Evolutionary conservation across 2,329 filamentous ascomycete species (phyloP), one percentile per base, ranked within the genome.

Genomic region (Elsinoe batatas): DNA sequence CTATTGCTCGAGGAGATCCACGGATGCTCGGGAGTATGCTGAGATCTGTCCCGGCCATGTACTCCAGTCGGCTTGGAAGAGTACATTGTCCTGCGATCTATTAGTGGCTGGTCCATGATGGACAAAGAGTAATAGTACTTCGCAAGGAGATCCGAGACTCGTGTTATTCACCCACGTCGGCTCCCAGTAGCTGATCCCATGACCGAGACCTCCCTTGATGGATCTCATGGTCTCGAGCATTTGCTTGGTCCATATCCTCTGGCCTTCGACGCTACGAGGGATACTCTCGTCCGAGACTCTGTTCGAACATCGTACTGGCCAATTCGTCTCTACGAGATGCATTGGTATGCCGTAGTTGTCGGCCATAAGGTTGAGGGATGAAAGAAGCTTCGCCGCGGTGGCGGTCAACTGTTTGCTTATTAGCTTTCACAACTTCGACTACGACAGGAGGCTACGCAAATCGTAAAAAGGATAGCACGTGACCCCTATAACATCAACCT

Each of bases 141-240:
- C 56, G 53, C 66, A 67, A 20, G 61, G 64, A 54, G 60, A 64
- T 12, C 64, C 65, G 35, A 65, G 56, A 2, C 58, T 62, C 2
- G 62, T 63, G 56, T 66, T 67, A 26, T 64, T 61, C 26, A 66
- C 38, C 64, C 64, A 67, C 4, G 65, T 63, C 3, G 65, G 65
- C 57, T 67, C 64, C 65, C 65, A 68, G 56, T 67, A 67, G 44
- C 62, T 64, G 15, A 67, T 20, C 0, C 70, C 69, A 43, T 58
- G 62, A 4, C 62, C 64, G 22, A 58, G 56, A 17, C 63, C 63
- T 18, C 59, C 60, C 8, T 47, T 56, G 18, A 62, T 56, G 8
- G 30, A 49, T 40, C 57, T 53, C 17, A 62, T 53, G 7, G 61
- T 58, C 20, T 38, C 40, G 1, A 63, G 59, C n/a, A 68, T 61